phyloP scores from a whole-genome alignment of 495 filamentous ascomycete genomes.

The Aspergillus ellipticus region DNA sequence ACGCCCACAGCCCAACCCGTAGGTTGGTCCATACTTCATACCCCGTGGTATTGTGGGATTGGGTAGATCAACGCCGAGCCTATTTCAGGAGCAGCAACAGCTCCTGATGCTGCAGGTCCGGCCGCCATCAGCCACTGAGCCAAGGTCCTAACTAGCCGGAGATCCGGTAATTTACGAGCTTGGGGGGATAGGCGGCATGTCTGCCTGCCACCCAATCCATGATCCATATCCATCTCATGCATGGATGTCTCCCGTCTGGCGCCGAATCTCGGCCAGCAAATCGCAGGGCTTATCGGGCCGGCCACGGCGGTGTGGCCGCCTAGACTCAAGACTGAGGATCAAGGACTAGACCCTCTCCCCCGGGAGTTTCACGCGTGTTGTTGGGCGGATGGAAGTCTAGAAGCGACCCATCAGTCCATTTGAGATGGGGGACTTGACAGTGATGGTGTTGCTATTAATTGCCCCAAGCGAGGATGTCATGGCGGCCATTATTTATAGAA shows the following conservation, averaged over 20 bases:
- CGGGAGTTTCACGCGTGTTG: background rate
- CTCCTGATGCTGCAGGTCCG: background rate
- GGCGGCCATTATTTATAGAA: background rate
- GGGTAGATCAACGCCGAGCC: no score
- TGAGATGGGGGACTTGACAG: background rate
- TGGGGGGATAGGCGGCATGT: background rate
- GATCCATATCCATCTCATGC: background rate
- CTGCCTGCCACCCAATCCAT: no score
- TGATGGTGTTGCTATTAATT: background rate
- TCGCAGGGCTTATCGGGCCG: background rate
- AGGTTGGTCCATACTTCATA: no score
- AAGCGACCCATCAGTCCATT: background rate
- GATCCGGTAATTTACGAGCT: background rate
- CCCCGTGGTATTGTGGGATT: no score
- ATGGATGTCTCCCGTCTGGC: background rate
- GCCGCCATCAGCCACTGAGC: background rate
- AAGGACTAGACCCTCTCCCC: no score
- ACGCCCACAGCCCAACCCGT: no score
- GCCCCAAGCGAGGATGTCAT: background rate
- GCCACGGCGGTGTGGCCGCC: background rate
- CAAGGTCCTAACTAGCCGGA: background rate
- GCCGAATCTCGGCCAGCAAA: background rate
- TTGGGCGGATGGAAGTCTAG: background rate
- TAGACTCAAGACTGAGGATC: no score
- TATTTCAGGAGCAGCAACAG: no score